These are phyloP conservation scores for Helicocarpus griseus DNA, from an alignment of 2,329 filamentous ascomycete genomes.

Conservation along the genomic window DNA sequence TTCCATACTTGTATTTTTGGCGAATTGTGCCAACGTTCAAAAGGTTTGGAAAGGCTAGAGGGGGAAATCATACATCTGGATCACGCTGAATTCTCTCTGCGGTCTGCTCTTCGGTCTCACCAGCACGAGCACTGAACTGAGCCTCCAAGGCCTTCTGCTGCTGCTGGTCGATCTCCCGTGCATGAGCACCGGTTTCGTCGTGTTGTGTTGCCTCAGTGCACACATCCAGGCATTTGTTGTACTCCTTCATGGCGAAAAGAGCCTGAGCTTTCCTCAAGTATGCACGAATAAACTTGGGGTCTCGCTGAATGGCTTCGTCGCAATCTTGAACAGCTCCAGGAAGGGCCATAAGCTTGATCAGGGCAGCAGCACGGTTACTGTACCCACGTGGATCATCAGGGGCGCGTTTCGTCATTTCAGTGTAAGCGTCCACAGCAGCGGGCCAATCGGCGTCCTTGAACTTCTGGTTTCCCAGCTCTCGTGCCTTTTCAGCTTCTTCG, in stretches of 20 bases:
- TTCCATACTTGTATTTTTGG: background rate
- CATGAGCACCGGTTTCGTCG: constrained; percentile 70
- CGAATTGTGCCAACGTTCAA: background rate
- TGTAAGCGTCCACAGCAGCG: constrained; percentile 85
- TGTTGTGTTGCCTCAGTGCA: constrained; percentile 71
- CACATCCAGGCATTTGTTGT: constrained; percentile 85
- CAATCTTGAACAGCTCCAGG: constrained; percentile 90
- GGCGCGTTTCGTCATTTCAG: constrained; percentile 92
- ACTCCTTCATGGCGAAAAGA: constrained; percentile 95
- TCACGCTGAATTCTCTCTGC: constrained; percentile 82
- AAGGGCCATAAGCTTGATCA: constrained; percentile 94
- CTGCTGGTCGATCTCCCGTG: constrained; percentile 85
- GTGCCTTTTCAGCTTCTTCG: constrained; percentile 86
- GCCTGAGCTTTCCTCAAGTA: constrained; percentile 96
- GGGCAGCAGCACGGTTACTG: constrained; percentile 92
- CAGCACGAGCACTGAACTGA: constrained; percentile 84
- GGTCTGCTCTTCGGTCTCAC: constrained; percentile 93
- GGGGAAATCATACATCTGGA: constrained; percentile 59
- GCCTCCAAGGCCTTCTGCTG: constrained; percentile 84
- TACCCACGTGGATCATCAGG: constrained; percentile 89
- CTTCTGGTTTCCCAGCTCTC: constrained; percentile 87
- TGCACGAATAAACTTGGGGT: constrained; percentile 85
- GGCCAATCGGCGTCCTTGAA: constrained; percentile 98
- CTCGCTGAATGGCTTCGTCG: constrained; percentile 79
- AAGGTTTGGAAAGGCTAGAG: background rate